Percentiles rank a stretch among this genome's conserved stretches.
These are phyloP conservation scores for Trypanosoma theileri DNA, from an alignment of 208 protist species.

Conservation along the genomic window DNA sequence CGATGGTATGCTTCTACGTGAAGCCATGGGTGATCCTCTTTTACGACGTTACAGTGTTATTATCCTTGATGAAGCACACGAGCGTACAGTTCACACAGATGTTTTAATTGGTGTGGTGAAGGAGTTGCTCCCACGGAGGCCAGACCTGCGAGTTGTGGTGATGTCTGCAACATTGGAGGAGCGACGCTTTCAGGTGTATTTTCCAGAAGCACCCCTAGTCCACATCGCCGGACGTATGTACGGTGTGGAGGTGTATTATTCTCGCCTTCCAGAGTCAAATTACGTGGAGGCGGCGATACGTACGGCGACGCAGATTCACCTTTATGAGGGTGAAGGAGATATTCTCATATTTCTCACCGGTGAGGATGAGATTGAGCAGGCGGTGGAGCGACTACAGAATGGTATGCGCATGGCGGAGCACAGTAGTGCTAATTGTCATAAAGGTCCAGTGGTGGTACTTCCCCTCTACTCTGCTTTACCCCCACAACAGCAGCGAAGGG, in stretches of 20 bases:
- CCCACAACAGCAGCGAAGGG: slow-evolving; percentile 95
- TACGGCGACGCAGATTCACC: slow-evolving; percentile 98
- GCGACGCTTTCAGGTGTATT: slow-evolving; percentile 97
- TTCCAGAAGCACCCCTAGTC: slow-evolving; percentile 96
- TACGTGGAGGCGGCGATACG: slow-evolving; percentile 97
- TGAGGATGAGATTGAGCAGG: slow-evolving; percentile 98
- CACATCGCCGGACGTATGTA: slow-evolving; percentile 97
- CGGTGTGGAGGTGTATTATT: slow-evolving; percentile 87
- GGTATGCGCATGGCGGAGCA: slow-evolving; percentile 79
- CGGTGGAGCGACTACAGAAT: slow-evolving; percentile 95
- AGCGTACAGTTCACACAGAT: slow-evolving; percentile 98
- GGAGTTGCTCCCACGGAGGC: slow-evolving; percentile 63
- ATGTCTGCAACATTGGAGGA: slow-evolving; percentile 98
- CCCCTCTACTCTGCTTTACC: slow-evolving; percentile 98
- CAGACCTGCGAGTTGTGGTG: slow-evolving; percentile 96
- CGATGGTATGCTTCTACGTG: slow-evolving; percentile 98
- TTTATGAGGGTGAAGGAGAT: slow-evolving; percentile 96
- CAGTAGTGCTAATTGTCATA: slow-evolving; percentile 70
- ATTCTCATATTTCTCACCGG: slow-evolving; percentile 99
- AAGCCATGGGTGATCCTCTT: slow-evolving; percentile 93
- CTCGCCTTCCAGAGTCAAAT: slow-evolving; percentile 91
- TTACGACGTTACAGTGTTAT: slow-evolving; percentile 95
- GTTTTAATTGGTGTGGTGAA: slow-evolving; percentile 98
- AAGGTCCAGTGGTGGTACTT: slow-evolving; percentile 89
- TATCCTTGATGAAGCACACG: slow-evolving; percentile 99